phyloP scores from a whole-genome alignment of 345 rosid genomes.

The Ceriops decandra region DNA sequence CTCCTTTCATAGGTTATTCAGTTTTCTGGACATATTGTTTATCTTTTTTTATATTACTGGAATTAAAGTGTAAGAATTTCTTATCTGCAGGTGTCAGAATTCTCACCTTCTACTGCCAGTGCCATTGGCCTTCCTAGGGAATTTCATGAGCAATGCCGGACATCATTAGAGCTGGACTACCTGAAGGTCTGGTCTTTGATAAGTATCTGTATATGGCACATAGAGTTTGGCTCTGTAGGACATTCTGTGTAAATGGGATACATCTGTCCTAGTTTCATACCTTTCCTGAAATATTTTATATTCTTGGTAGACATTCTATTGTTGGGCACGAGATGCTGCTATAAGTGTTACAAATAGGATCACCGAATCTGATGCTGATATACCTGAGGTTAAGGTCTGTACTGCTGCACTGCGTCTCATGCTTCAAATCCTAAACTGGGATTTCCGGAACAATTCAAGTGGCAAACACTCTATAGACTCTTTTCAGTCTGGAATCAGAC shows the following conservation, averaged over 20 bases:
- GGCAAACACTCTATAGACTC: conserved; percentile 47
- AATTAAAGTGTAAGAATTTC: conserved; percentile 12
- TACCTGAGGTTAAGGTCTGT: conserved; percentile 86
- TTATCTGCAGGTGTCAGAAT: conserved; percentile 75
- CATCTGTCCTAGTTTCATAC: conserved; percentile 6
- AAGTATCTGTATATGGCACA: conserved; percentile 14
- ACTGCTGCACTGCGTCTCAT: conserved; percentile 76
- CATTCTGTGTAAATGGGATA: conserved; percentile 16
- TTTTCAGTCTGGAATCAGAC: conserved; percentile 58
- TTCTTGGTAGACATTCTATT: conserved; percentile 62
- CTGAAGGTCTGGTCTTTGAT: conserved; percentile 56
- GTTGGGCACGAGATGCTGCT: conserved; percentile 90
- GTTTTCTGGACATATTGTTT: conserved; percentile 10
- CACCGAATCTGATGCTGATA: conserved; percentile 51
- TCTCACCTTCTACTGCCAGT: conserved; percentile 91
- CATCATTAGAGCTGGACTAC: conserved; percentile 68
- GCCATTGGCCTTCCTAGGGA: conserved; percentile 97
- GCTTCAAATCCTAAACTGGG: conserved; percentile 96
- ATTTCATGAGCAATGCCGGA: conserved; percentile 86
- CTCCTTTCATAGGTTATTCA: conserved; percentile 1
- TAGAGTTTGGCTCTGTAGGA: not conserved
- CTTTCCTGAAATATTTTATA: conserved; percentile 7
- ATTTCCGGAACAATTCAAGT: conserved; percentile 50
- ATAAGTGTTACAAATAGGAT: conserved; percentile 63
- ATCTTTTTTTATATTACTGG: conserved; percentile 11